Conservation (phyloP, 352 stramenopile species). For the Globisporangium lucens region DNA sequence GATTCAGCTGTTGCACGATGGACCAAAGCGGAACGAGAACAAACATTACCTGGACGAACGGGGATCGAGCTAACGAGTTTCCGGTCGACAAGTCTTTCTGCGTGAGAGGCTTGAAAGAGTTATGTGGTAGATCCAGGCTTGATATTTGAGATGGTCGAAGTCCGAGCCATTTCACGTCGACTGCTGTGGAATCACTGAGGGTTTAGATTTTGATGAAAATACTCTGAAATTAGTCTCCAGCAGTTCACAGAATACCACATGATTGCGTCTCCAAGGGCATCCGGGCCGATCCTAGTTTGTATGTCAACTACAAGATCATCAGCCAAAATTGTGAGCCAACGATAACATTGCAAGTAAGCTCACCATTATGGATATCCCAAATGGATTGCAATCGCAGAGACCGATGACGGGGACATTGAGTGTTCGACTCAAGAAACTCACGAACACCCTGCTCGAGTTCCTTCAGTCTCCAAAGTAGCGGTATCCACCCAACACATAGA, state of each 20-base stretch:
- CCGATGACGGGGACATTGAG: constrained; percentile 89
- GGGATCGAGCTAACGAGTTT: constrained; percentile 36
- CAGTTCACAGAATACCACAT: constrained; percentile 33
- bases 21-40: background rate
- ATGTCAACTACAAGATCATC: constrained; percentile 64
- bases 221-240: background rate
- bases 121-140: constrained; percentile 40
- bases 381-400: constrained; percentile 94
- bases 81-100: constrained; percentile 49
- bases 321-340: background rate
- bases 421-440: constrained; percentile 67
- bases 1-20: too few species aligned
- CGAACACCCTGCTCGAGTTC: constrained; percentile 52
- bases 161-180: constrained; percentile 91
- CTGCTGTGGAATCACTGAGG: constrained; percentile 26
- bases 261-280: constrained; percentile 75
- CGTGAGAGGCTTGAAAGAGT: constrained; percentile 56
- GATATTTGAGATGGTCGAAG: constrained; percentile 83
- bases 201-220: background rate
- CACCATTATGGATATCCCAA: constrained; percentile 91
- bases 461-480: background rate
- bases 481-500: background rate
- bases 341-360: background rate
- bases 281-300: constrained; percentile 83
- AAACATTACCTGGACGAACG: constrained; percentile 58